These are phyloP conservation scores for Waitea zeae DNA, from an alignment of 1,284 basidiomycete genomes.

Conservation along the genomic window DNA sequence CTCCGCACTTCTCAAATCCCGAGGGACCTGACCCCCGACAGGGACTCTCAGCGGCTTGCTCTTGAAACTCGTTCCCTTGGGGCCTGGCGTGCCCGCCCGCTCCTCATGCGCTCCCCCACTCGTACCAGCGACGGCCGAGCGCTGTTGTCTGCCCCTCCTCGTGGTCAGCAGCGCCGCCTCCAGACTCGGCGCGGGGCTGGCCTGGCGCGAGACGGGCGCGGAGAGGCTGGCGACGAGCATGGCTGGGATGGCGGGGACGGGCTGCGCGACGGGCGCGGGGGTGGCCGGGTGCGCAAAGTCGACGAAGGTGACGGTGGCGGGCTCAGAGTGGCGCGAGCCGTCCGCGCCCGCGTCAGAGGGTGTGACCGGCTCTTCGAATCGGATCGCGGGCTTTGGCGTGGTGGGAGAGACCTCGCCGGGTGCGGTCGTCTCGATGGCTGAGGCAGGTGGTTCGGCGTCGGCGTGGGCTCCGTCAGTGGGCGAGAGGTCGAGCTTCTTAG, in stretches of 20 bases:
- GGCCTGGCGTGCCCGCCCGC: constrained; percentile 6
- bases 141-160: constrained; percentile 6
- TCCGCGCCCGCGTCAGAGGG: not conserved
- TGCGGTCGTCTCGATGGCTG: not conserved
- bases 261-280: constrained; percentile 3
- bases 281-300: constrained; percentile 5
- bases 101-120: constrained; percentile 9
- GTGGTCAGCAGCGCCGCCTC: constrained; percentile 30
- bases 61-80: constrained; percentile 47
- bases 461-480: not conserved
- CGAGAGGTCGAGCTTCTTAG: constrained; percentile 4
- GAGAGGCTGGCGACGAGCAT: constrained; percentile 8
- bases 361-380: not conserved
- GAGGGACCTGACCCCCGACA: too few relatives aligned
- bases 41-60: too few relatives aligned
- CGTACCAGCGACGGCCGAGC: constrained; percentile 5
- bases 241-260: constrained; percentile 5
- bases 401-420: not conserved
- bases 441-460: not conserved
- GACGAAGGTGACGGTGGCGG: not conserved
- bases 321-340: not conserved
- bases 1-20: too few relatives aligned
- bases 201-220: constrained; percentile 14
- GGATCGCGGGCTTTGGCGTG: not conserved
- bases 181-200: constrained; percentile 33